These are phyloP conservation scores for Vicia sativa DNA, from an alignment of 306 rosid species.

Conservation along the genomic window DNA sequence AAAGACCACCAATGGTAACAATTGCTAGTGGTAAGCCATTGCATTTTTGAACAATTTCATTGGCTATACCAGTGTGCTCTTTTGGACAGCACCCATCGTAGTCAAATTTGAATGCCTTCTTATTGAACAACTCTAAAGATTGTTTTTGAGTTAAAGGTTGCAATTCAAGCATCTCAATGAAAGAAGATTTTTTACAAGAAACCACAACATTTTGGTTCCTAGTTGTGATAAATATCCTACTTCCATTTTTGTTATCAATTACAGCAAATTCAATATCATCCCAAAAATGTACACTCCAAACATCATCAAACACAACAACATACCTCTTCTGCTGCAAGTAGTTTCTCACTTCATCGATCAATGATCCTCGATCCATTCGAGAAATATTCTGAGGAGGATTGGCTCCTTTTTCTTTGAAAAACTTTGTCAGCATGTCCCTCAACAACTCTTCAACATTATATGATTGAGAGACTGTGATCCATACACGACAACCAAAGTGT, in stretches of 20 bases:
- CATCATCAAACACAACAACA: constrained; percentile 33
- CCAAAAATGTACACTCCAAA: constrained; percentile 3
- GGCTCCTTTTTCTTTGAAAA: neutral
- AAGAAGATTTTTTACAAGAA: neutral
- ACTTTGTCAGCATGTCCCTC: neutral
- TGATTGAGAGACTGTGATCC: constrained; percentile 19
- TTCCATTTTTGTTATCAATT: neutral
- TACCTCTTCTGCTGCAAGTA: neutral
- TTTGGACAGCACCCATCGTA: neutral
- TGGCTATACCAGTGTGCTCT: neutral
- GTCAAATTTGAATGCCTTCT: neutral
- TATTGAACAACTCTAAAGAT: constrained; percentile 1
- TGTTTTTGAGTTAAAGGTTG: too few relatives aligned
- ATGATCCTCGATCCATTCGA: neutral
- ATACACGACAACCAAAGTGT: neutral
- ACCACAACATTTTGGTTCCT: neutral
- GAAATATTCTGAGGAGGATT: neutral
- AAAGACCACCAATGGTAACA: too few relatives aligned
- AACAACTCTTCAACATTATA: neutral
- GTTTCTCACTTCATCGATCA: neutral
- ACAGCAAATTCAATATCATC: neutral
- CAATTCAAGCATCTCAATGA: too few relatives aligned
- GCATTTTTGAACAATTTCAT: neutral
- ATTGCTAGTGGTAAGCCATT: too few relatives aligned
- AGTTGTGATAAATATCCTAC: constrained; percentile 12